Conservation (phyloP, 2,329 filamentous ascomycete species). For the Aspergillus calidoustus region DNA sequence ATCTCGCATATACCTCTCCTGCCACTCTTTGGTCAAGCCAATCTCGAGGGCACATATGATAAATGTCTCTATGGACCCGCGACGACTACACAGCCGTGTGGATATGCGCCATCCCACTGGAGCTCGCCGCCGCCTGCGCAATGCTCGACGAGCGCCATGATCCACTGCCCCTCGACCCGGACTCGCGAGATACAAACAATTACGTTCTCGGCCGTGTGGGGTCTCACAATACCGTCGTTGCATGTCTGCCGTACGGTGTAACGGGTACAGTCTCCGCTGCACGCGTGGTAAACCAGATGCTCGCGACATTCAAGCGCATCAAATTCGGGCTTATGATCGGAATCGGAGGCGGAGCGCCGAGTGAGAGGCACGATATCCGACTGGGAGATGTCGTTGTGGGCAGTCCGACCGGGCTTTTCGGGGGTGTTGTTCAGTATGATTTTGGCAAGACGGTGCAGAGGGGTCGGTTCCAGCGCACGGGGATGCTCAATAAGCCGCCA, state of each 20-base stretch:
- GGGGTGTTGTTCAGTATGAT: slow-evolving; percentile 29
- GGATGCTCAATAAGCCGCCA: slow-evolving; percentile 22
- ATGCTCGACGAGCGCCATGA: slow-evolving; percentile 1
- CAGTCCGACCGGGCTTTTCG: slow-evolving; percentile 6
- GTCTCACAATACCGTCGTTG: neutral
- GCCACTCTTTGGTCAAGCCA: no score
- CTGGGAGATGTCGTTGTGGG: slow-evolving; percentile 26
- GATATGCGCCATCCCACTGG: slow-evolving; percentile 3
- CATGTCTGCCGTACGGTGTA: slow-evolving; percentile 2
- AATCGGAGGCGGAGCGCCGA: slow-evolving; percentile 21
- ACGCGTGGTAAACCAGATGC: neutral
- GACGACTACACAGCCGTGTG: neutral
- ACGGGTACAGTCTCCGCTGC: neutral
- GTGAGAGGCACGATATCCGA: slow-evolving; percentile 19
- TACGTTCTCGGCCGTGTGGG: neutral
- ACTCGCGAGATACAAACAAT: neutral
- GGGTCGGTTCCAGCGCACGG: slow-evolving; percentile 20
- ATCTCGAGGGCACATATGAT: neutral
- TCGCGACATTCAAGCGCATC: neutral
- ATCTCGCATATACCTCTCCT: no score
- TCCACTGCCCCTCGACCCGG: neutral
- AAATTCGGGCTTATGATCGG: slow-evolving; percentile 20
- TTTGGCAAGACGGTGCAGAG: slow-evolving; percentile 21
- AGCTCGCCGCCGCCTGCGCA: neutral
- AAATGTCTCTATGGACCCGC: neutral